Evolutionary conservation across 2,329 filamentous ascomycete genomes (phyloP).

Genomic region (Alternaria sp.): DNA sequence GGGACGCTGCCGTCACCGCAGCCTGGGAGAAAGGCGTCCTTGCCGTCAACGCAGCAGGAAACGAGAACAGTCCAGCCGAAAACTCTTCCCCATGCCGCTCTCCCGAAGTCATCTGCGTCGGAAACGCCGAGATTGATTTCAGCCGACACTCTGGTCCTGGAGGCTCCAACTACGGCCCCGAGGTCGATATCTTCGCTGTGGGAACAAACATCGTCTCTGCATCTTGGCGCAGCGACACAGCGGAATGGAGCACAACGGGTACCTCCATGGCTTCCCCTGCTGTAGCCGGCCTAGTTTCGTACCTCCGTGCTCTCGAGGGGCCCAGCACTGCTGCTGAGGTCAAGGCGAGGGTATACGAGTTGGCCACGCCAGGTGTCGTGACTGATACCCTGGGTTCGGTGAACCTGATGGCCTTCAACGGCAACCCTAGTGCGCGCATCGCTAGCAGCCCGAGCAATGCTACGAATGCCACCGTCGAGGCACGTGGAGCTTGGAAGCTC

Average conservation of each 20-base stretch:
- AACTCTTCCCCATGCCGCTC: slow-evolving; percentile 44
- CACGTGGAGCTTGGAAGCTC: neutral
- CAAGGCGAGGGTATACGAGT: slow-evolving; percentile 33
- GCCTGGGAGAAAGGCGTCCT: slow-evolving; percentile 47
- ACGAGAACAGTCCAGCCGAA: slow-evolving; percentile 39
- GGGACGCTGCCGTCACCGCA: slow-evolving; percentile 47
- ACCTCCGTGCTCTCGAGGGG: slow-evolving; percentile 66
- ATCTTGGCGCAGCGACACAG: slow-evolving; percentile 55
- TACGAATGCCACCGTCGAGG: neutral
- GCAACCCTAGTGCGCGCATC: slow-evolving; percentile 17
- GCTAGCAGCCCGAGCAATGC: neutral
- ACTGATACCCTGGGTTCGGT: slow-evolving; percentile 31
- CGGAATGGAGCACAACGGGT: slow-evolving; percentile 59
- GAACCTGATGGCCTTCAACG: slow-evolving; percentile 44
- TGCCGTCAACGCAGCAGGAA: slow-evolving; percentile 48
- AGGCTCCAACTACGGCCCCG: slow-evolving; percentile 50
- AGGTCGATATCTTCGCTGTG: slow-evolving; percentile 51
- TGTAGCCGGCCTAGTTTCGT: slow-evolving; percentile 73
- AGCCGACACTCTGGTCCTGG: slow-evolving; percentile 21
- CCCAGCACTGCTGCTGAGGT: slow-evolving; percentile 28
- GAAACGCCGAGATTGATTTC: slow-evolving; percentile 42
- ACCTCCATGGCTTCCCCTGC: slow-evolving; percentile 75
- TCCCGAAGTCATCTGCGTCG: slow-evolving; percentile 49
- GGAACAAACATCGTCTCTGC: slow-evolving; percentile 56
- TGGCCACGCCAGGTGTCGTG: slow-evolving; percentile 34